phyloP scores from a whole-genome alignment of 768 basidiomycete genomes.

The Russula sp. region DNA sequence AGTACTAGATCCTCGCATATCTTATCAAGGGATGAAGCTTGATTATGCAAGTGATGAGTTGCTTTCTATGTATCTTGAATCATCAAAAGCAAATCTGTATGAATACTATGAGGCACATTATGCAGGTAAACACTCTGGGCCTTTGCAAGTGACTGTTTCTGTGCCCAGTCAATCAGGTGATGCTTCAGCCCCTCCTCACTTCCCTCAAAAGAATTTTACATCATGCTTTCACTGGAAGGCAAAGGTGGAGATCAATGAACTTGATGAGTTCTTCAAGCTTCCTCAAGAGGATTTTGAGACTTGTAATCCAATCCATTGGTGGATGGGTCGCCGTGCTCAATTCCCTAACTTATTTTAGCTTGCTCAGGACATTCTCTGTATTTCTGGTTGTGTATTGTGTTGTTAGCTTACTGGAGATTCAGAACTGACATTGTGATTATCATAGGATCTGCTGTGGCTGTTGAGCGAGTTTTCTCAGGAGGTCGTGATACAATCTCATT shows the following conservation, averaged over 20 bases:
- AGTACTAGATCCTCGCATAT: background rate
- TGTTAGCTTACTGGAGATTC: background rate
- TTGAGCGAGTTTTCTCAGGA: background rate
- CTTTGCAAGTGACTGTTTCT: too few species aligned
- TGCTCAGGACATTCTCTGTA: background rate
- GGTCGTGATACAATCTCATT: background rate
- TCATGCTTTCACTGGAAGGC: background rate
- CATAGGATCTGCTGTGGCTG: background rate
- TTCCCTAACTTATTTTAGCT: background rate
- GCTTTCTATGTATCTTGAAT: background rate
- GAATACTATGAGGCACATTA: background rate
- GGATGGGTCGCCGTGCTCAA: background rate
- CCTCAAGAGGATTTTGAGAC: background rate
- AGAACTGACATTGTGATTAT: background rate
- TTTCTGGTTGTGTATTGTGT: background rate
- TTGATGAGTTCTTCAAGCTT: background rate
- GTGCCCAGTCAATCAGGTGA: too few species aligned
- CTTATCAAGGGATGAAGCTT: background rate
- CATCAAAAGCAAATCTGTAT: background rate
- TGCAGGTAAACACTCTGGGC: background rate
- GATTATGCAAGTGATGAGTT: background rate
- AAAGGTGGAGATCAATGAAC: background rate
- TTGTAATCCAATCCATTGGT: background rate
- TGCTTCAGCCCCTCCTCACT: too few species aligned
- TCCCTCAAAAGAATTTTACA: background rate